Base-by-base conservation (phyloP, 768 basidiomycete genomes). In the Daedaleopsis nitida region DNA sequence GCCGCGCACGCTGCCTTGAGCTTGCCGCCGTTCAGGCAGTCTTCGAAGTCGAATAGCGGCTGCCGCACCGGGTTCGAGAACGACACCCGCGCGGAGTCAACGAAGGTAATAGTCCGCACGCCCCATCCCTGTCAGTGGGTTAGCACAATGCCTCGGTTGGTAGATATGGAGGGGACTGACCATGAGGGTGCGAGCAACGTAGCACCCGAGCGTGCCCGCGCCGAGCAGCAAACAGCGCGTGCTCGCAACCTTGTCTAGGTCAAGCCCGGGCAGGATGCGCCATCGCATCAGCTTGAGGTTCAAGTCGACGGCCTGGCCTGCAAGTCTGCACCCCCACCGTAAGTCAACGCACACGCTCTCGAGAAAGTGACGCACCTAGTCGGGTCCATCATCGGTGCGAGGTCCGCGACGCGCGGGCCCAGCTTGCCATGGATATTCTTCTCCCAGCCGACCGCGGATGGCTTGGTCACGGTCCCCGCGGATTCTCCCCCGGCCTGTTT, bases 31-130 rank as follows among this genome's bases (percentile, higher is more conserved):
- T 91, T 77, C 32, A 98, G 75, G 65, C 94, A 97, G 70, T 99
- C 97, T 58, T 89, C 88, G 66, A 98, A 98, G 66, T 94, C 91
- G 69, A 98, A 99, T 8, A 99, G 78, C 2, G 97, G 97, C 72
- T 99, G 97, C 38, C 97, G 84, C 51, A 98, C 97, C 19, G 97
- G 97, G 74, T 99, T 98, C 21, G 95, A 98, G 75, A 96, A 98
- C 0, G 94, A 96, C 12, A 98, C 96, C 45, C 82, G 86, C 0
- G 88, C 86, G 14, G 92, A 96, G 75, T 99, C 96, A 51, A 97
- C 86, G 48, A 99, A 85, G 0, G 95, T 95, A 69, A 98, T 97
- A 11, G 83, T 94, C 27, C 94, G 85, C 12, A 98, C 89, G 11
- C 97, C 96, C 96, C 97, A 98, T 11, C 27, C 16, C 38, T 17